Conservation (phyloP, 2,329 filamentous ascomycete species). For the Phialophora chinensis region DNA sequence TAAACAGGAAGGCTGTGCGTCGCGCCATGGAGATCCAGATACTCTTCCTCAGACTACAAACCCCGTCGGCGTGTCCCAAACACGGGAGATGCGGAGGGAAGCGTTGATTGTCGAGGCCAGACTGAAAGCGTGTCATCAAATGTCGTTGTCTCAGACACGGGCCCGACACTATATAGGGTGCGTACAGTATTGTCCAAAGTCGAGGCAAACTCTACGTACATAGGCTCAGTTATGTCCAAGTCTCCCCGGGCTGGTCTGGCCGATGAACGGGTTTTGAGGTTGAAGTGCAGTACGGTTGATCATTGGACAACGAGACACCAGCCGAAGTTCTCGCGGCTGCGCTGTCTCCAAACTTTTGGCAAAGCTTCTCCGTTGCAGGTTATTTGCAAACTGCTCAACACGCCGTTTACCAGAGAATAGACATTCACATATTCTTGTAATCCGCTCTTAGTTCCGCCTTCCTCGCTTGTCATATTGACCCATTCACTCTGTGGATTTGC, state of each 20-base stretch:
- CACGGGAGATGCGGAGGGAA: not conserved
- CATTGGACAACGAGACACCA: not conserved
- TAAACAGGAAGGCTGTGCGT: not conserved
- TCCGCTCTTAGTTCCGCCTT: not conserved
- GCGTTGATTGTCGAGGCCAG: not conserved
- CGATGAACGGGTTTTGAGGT: not conserved
- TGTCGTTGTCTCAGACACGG: not conserved
- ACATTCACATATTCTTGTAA: not conserved
- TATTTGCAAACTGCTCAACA: not conserved
- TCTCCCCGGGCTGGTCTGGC: not conserved
- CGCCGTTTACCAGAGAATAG: not conserved
- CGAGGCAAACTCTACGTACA: not conserved
- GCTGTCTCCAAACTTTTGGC: not conserved
- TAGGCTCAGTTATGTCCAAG: no score
- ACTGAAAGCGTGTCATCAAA: not conserved
- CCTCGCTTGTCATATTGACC: not conserved
- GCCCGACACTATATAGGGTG: not conserved
- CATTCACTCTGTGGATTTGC: not conserved
- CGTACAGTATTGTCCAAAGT: not conserved
- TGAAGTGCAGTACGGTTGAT: not conserved
- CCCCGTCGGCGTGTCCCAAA: not conserved
- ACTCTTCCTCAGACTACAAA: not conserved
- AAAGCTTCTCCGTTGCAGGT: not conserved
- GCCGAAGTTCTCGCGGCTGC: not conserved
- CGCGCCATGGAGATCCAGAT: not conserved